A percentile compares a stretch with the other conserved stretches of the same genome.
These are phyloP conservation scores for Scheffersomyces quercinus DNA, from an alignment of 1,139 yeast species.

Conservation along the genomic window DNA sequence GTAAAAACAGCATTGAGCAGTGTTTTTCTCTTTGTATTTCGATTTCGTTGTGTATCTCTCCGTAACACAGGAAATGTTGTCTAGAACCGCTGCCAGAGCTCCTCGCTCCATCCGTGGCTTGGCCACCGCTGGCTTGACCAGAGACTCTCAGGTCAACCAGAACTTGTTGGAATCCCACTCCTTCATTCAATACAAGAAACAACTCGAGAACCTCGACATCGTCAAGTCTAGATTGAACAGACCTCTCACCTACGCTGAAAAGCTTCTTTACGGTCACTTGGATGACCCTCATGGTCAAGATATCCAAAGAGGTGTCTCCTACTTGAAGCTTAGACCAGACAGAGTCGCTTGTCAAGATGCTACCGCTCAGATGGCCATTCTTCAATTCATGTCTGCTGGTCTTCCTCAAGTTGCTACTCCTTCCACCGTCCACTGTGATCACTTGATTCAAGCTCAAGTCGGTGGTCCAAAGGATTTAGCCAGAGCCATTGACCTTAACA, in stretches of 20 bases:
- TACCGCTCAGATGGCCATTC: conserved; percentile 98
- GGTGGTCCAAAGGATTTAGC: conserved; percentile 93
- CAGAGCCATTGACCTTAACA: conserved; percentile 90
- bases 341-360: conserved; percentile 99
- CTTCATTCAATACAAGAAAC: conserved; percentile 75
- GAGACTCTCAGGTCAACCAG: conserved; percentile 91
- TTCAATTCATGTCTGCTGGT: conserved; percentile 98
- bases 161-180: conserved; percentile 87
- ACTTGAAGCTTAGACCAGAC: conserved; percentile 96
- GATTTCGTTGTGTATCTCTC: conserved; percentile 7
- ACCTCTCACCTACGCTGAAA: conserved; percentile 97
- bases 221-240: conserved; percentile 86
- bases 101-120: conserved; percentile 60
- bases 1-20: background rate
- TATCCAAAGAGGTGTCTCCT: conserved; percentile 93
- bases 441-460: conserved; percentile 95
- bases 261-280: conserved; percentile 92
- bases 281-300: conserved; percentile 95
- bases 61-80: conserved; percentile 30
- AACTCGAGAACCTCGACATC: conserved; percentile 80
- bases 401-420: conserved; percentile 95
- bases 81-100: conserved; percentile 35
- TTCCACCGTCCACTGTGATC: conserved; percentile 98
- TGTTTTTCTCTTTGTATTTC: conserved; percentile 4
- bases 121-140: conserved; percentile 75